phyloP scores from a whole-genome alignment of 2,329 filamentous ascomycete species.

The Colletotrichum liaoningense region DNA sequence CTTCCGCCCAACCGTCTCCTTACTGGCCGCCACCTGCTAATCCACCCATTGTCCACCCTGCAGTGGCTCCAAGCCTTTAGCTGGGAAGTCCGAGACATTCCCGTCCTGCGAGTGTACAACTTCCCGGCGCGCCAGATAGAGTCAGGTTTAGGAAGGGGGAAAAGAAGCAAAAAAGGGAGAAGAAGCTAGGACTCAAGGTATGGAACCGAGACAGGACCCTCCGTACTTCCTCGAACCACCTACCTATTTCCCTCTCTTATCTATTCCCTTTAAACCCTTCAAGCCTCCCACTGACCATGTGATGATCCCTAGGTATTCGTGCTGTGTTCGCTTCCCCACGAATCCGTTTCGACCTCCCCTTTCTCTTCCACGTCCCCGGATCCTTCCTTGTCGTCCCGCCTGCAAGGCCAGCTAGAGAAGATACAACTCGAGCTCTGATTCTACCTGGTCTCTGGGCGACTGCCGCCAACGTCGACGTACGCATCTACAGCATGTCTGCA shows the following conservation, averaged over 20 bases:
- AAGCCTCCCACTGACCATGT: slow-evolving; percentile 32
- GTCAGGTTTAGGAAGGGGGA: slow-evolving; percentile 27
- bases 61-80: slow-evolving; percentile 20
- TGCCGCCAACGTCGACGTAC: background rate
- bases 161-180: slow-evolving; percentile 22
- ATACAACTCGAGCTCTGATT: background rate
- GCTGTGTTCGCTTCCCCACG: slow-evolving; percentile 11
- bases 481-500: slow-evolving; percentile 43
- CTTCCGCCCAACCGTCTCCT: slow-evolving; percentile 1
- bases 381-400: background rate
- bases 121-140: slow-evolving; percentile 30
- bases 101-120: slow-evolving; percentile 16
- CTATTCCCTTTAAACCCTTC: slow-evolving; percentile 4
- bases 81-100: slow-evolving; percentile 31
- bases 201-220: background rate
- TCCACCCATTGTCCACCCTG: slow-evolving; percentile 11
- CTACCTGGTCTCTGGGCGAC: background rate
- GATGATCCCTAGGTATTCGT: slow-evolving; percentile 16
- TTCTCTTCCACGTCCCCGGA: background rate
- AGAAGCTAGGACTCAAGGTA: slow-evolving; percentile 17
- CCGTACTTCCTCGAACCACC: background rate
- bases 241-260: background rate
- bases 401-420: background rate
- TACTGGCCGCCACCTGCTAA: slow-evolving; percentile 23
- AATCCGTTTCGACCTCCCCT: slow-evolving; percentile 7